Evolutionary conservation across 169 alveolate genomes (phyloP).

Genomic region (Plasmodium gonderi): DNA sequence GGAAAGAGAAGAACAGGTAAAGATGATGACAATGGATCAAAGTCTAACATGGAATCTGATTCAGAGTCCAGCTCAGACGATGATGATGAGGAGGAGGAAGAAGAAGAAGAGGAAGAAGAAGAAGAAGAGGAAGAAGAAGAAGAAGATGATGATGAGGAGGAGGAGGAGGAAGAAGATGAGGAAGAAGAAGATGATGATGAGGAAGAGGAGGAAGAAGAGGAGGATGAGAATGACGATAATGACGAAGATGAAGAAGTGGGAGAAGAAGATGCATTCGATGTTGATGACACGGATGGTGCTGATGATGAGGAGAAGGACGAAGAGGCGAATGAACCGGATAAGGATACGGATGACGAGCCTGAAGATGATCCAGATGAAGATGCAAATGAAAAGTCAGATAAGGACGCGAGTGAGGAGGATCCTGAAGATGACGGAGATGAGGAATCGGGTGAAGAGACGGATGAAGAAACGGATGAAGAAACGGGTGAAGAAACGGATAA

Average conservation of each 20-base stretch:
- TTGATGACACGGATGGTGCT: neutral
- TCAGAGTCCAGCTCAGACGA: constrained; percentile 15
- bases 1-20: constrained; percentile 11
- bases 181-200: neutral
- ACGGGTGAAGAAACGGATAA: neutral
- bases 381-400: constrained; percentile 13
- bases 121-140: neutral
- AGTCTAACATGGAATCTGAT: constrained; percentile 18
- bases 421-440: constrained; percentile 13
- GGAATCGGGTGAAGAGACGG: neutral
- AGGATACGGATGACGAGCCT: neutral
- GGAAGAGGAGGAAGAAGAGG: neutral
- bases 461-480: neutral
- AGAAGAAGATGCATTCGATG: neutral
- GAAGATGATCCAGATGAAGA: constrained; percentile 8
- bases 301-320: neutral
- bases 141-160: neutral
- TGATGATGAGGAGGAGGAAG: constrained; percentile 13
- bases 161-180: neutral
- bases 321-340: neutral
- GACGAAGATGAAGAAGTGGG: neutral
- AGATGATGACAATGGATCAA: neutral
- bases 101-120: neutral
- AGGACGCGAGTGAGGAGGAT: neutral
- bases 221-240: neutral